Conservation (phyloP, 139 green algal genomes). For the Desmodesmus armatus region DNA sequence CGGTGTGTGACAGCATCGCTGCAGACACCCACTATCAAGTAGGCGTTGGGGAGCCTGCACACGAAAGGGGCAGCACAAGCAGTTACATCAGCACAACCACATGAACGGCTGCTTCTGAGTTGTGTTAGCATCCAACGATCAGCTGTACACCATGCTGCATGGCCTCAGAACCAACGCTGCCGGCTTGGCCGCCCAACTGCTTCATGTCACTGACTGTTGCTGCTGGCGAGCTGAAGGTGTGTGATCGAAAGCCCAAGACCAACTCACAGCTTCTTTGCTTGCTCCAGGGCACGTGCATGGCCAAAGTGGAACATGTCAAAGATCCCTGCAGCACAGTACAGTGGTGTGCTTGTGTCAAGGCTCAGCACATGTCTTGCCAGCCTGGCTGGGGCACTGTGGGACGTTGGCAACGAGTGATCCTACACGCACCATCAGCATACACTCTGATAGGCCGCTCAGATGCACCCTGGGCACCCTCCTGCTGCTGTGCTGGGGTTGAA, state of each 20-base stretch:
- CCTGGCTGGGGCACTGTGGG: too few species aligned
- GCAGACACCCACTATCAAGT: conserved; percentile 89
- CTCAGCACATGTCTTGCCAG: background rate
- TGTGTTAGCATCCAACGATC: too few species aligned
- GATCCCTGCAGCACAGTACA: conserved; percentile 68
- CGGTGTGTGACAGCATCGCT: conserved; percentile 82
- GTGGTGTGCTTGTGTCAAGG: background rate
- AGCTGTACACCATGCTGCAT: too few species aligned
- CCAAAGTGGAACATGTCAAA: conserved; percentile 95
- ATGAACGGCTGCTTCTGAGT: too few species aligned
- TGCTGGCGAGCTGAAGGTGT: too few species aligned
- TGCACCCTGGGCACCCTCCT: too few species aligned
- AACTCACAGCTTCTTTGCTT: conserved; percentile 90
- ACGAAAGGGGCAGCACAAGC: too few species aligned
- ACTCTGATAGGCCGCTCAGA: conserved; percentile 76
- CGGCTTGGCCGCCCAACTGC: too few species aligned
- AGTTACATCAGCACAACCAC: too few species aligned
- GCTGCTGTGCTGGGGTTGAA: background rate
- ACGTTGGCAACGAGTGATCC: background rate
- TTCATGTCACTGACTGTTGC: too few species aligned
- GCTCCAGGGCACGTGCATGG: conserved; percentile 89
- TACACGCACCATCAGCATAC: conserved; percentile 82
- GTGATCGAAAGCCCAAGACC: too few species aligned
- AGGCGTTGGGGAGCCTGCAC: conserved; percentile 84
- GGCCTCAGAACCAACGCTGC: too few species aligned